Evolutionary conservation across 2,329 filamentous ascomycete species (phyloP).

Genomic region (Fusarium devonianum): DNA sequence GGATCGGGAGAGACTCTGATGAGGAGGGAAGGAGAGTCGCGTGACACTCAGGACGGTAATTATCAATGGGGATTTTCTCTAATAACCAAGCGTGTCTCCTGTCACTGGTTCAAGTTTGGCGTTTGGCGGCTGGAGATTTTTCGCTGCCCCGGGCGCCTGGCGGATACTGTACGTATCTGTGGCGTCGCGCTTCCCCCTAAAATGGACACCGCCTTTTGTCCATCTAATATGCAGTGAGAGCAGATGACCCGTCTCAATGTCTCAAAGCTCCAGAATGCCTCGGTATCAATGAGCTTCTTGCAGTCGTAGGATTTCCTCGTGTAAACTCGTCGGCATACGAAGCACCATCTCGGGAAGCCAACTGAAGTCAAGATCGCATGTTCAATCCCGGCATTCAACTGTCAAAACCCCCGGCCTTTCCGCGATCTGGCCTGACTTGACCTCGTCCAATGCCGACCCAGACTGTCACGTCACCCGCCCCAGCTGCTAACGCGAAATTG

Average conservation of each 20-base stretch:
- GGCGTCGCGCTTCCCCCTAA: constrained; percentile 14
- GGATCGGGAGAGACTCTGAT: constrained; percentile 5
- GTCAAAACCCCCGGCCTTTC: constrained; percentile 20
- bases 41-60: too few species aligned
- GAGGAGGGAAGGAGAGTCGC: constrained; percentile 14
- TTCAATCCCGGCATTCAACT: constrained; percentile 8
- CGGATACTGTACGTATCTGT: constrained; percentile 33
- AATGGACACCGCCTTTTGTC: constrained; percentile 32
- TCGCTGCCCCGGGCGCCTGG: background rate
- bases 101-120: constrained; percentile 24
- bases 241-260: too few species aligned
- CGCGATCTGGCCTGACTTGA: constrained; percentile 20
- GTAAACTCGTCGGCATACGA: background rate
- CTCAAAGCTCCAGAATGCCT: too few species aligned
- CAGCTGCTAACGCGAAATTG: background rate
- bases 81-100: constrained; percentile 20
- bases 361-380: constrained; percentile 23
- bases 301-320: background rate
- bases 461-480: constrained; percentile 14
- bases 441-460: constrained; percentile 13
- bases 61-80: too few species aligned
- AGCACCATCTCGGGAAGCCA: constrained; percentile 14
- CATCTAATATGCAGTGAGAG: constrained; percentile 1
- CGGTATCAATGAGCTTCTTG: constrained; percentile 6
- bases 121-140: constrained; percentile 31